Evolutionary conservation across 768 basidiomycete species (phyloP), one percentile per base, ranked within the genome.

Genomic region (Lactifluus volemus): DNA sequence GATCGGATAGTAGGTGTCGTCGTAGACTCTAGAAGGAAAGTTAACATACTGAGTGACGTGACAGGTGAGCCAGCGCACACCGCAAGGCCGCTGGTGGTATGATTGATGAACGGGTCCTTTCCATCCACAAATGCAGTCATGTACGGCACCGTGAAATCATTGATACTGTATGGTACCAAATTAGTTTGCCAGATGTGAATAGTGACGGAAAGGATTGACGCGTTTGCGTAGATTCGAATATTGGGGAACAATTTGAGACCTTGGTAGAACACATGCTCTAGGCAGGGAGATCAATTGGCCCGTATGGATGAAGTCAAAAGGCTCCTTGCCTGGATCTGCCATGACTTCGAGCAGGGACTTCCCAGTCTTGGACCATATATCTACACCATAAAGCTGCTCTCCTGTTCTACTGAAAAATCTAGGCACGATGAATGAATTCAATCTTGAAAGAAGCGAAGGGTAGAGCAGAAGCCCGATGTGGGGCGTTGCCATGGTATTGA

Each of bases 61-160:
- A 41, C 36, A 21, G 49, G 8, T 25, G 36, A 49, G 32, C 11
- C 42, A 1, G 69, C 81, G 21, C 71, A 87, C 85, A 92, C 70
- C 66, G 84, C 70, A 21, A 92, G 73, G 2, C 86, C 88, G 59
- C 78, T 85, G 0, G 70, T 73, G 25, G 75, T 72, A 62, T 81
- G 74, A 14, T 81, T 78, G 14, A 75, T 73, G 69, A 92, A 92
- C 0, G 82, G 78, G 70, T 95, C 88, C 62, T 79, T 72, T 0
- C 75, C 70, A 61, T 89, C 86, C 38, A 92, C 86, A 8, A 84
- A 83, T 8, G 88, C 82, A 1, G 89, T 92, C 15, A 87, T 74
- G 68, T 88, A 95, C 1, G 93, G 89, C 2, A 96, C 92, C 0
- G 92, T 92, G 2, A 75, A 59, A 67, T 95, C 92, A 66, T 86